Percentiles rank a stretch among this genome's conserved stretches.
Evolutionary conservation across 176 grass and related monocot species (phyloP).

Genomic region (Cenchrus purpureus): DNA sequence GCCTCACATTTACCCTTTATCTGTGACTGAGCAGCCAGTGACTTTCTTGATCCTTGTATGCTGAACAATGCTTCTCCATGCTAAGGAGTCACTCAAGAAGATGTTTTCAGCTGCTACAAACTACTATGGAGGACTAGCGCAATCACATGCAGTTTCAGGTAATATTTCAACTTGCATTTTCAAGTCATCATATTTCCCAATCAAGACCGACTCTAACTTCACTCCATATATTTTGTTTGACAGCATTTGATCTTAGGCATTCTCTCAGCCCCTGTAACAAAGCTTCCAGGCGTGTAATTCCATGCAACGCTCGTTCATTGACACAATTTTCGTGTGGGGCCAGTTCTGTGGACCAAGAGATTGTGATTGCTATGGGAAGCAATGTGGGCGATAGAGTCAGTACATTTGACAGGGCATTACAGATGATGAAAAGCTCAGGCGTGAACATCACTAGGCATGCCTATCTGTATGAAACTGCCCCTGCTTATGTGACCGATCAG

Average conservation of each 20-base stretch:
- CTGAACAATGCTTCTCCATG: constrained; percentile 47
- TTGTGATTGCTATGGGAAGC: constrained; percentile 88
- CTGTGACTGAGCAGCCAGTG: neutral
- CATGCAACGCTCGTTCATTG: constrained; percentile 15
- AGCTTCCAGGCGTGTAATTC: neutral
- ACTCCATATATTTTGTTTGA: neutral
- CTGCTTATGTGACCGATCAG: constrained; percentile 84
- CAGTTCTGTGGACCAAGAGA: constrained; percentile 59
- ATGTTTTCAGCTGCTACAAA: constrained; percentile 50
- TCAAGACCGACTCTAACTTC: neutral
- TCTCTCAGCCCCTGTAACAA: constrained; percentile 7
- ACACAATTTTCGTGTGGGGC: constrained; percentile 21
- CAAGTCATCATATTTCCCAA: neutral
- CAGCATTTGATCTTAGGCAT: constrained; percentile 26
- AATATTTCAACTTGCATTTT: neutral
- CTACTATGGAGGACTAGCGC: constrained; percentile 31
- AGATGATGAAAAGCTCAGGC: constrained; percentile 66
- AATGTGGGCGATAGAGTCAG: constrained; percentile 76
- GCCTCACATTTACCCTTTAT: neutral
- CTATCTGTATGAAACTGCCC: constrained; percentile 87
- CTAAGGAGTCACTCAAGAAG: constrained; percentile 44
- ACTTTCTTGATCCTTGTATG: neutral
- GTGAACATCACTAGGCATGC: constrained; percentile 74
- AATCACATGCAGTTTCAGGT: constrained; percentile 34
- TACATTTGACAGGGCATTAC: constrained; percentile 66